Percentiles rank a stretch among this genome's conserved stretches.
These are phyloP conservation scores for Mycena pura DNA, from an alignment of 768 basidiomycete genomes.

Conservation along the genomic window DNA sequence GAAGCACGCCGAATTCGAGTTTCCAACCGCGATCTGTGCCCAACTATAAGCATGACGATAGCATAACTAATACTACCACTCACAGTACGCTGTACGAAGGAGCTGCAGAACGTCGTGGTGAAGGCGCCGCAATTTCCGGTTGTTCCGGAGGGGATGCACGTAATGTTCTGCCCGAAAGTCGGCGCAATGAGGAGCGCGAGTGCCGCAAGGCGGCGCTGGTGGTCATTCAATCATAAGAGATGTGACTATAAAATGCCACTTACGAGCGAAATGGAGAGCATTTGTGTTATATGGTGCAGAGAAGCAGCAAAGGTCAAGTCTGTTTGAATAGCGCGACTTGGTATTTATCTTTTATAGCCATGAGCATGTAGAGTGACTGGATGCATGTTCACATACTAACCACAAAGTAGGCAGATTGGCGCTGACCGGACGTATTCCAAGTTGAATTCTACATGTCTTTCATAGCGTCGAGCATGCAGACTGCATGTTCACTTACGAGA, in stretches of 20 bases:
- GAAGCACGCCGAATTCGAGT: constrained; percentile 8
- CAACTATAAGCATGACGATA: background rate
- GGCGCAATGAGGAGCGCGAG: constrained; percentile 1
- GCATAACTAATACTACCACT: constrained; percentile 5
- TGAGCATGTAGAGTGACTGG: background rate
- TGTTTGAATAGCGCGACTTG: background rate
- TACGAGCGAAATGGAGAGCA: constrained; percentile 10
- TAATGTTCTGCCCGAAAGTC: constrained; percentile 4
- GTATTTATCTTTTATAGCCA: background rate
- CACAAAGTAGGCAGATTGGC: too few species aligned
- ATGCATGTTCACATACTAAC: constrained; percentile 7
- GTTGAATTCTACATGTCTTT: too few species aligned
- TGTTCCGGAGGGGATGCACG: constrained; percentile 1
- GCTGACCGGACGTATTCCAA: too few species aligned
- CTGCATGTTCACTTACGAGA: too few species aligned
- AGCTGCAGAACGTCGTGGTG: constrained; percentile 2
- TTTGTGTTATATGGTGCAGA: background rate
- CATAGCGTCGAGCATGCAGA: too few species aligned
- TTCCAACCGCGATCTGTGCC: constrained; percentile 4
- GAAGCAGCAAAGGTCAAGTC: background rate
- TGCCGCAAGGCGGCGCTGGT: constrained; percentile 1
- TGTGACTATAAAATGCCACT: background rate
- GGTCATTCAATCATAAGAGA: background rate
- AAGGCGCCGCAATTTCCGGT: constrained; percentile 1
- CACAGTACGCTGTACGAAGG: constrained; percentile 8